Percentiles rank a stretch among this genome's conserved stretches.
phyloP scores from a whole-genome alignment of 305 asterid species.

The Nicotiana rustica region DNA sequence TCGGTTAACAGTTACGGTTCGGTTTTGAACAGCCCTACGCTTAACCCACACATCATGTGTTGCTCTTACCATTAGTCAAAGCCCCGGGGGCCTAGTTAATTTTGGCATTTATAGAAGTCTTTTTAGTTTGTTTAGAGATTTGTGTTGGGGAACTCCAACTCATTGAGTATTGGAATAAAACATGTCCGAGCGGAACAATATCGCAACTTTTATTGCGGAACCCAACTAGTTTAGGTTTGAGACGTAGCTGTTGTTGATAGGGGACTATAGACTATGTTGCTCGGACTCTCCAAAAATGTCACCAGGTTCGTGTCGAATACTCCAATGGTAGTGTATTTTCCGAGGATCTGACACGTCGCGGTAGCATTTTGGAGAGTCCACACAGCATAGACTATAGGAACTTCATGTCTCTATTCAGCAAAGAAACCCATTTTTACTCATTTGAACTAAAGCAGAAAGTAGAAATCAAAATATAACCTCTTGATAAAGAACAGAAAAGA shows the following conservation, averaged over 20 bases:
- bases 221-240: background rate
- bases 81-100: too few species aligned
- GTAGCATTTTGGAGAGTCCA: too few species aligned
- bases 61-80: too few species aligned
- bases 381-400: background rate
- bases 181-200: background rate
- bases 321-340: too few species aligned
- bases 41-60: too few species aligned
- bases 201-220: background rate
- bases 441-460: background rate
- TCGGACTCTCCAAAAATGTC: too few species aligned
- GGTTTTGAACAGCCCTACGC: too few species aligned
- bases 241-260: background rate
- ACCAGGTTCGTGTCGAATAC: too few species aligned
- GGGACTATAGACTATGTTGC: background rate
- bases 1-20: too few species aligned
- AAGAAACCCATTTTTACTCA: background rate
- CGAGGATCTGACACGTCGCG: too few species aligned
- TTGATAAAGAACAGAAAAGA: background rate
- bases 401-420: background rate
- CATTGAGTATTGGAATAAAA: background rate
- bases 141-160: background rate
- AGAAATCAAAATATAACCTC: background rate
- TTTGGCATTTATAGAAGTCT: background rate
- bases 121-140: background rate